Base-by-base conservation (phyloP, 164 flowering plant genomes). In the Cinnamomum micranthum region DNA sequence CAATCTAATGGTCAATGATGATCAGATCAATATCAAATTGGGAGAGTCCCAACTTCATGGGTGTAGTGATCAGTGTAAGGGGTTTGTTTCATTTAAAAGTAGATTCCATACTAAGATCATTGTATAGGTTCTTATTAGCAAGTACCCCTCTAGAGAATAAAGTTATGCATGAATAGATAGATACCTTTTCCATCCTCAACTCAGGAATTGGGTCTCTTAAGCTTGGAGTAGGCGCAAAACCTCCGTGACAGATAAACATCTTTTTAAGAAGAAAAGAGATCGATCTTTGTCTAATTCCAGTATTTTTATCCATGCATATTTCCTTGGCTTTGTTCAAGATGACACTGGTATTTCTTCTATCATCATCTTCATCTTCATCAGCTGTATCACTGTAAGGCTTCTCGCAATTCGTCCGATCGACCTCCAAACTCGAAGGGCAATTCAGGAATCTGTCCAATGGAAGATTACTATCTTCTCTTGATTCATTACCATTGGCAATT, bases 401-500 rank as follows among this genome's bases (percentile, higher is more conserved):
- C 2, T 70, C 2, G 67, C 78, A 74, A 11, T 58, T 81, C 15
- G 86, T 82, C 17, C 94, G 74, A 68, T 89, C 92, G 0, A 91
- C 89, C 73, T 93, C 97, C 84, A 95, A 84, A 78, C 91, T 91
- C 14, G 97, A 95, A 2, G 97, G 98, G 82, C 97, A 92, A 72
- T 92, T 95, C 0, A 95, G 87, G 64, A 95, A 91, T 80, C 88
- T 90, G 58, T 95, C 92, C 75, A 95, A 78, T 0, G 97, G 97
- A 22, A 89, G 91, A 70, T 84, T 82, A 62, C 76, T 81, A 35
- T 59, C 62, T 3, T 80, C 80, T 65, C 77, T 82, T 22, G 77
- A 73, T 35, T 73, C 70, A 64, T 70, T 17, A 11, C 2, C 70
- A 14, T 76, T 63, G 2, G 82, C 65, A 19, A 74, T 71, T 25